Percentiles rank a stretch among this genome's conserved stretches.
phyloP scores from a whole-genome alignment of 1,284 basidiomycete species.

The Malassezia japonica region DNA sequence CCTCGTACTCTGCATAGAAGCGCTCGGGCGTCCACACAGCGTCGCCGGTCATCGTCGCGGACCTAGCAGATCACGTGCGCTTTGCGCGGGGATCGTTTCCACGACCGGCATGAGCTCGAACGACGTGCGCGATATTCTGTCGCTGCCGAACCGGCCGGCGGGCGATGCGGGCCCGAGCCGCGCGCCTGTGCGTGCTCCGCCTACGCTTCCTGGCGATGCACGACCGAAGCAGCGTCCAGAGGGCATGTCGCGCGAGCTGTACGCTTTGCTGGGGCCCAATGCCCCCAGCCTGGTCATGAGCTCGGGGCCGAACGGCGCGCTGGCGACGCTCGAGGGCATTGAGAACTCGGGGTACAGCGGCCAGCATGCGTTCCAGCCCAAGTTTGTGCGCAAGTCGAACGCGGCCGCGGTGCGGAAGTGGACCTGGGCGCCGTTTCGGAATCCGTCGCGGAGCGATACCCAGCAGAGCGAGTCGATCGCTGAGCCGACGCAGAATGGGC shows the following conservation, averaged over 20 bases:
- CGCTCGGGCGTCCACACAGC: slow-evolving; percentile 13
- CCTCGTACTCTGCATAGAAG: slow-evolving; percentile 6
- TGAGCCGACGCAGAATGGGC: slow-evolving; percentile 8
- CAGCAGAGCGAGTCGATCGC: background rate
- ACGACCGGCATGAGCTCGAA: slow-evolving; percentile 26
- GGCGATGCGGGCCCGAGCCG: slow-evolving; percentile 3
- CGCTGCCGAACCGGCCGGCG: slow-evolving; percentile 22
- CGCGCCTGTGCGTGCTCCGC: slow-evolving; percentile 5
- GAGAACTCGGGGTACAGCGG: slow-evolving; percentile 3
- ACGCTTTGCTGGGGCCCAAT: slow-evolving; percentile 82
- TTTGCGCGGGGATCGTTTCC: too few relatives aligned
- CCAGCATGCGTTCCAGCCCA: slow-evolving; percentile 57
- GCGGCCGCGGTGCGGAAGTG: slow-evolving; percentile 47
- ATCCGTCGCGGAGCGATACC: slow-evolving; percentile 35
- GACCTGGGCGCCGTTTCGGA: slow-evolving; percentile 37
- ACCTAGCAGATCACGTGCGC: background rate
- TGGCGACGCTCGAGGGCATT: slow-evolving; percentile 2
- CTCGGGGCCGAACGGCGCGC: background rate
- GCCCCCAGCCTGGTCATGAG: slow-evolving; percentile 61
- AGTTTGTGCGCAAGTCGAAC: slow-evolving; percentile 70
- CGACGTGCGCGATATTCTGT: slow-evolving; percentile 43
- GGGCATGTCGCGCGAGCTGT: slow-evolving; percentile 85
- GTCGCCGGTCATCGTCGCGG: background rate
- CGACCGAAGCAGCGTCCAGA: slow-evolving; percentile 18
- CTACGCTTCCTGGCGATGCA: slow-evolving; percentile 4